Conservation (phyloP, 164 flowering plant genomes). For the Piper betle region DNA sequence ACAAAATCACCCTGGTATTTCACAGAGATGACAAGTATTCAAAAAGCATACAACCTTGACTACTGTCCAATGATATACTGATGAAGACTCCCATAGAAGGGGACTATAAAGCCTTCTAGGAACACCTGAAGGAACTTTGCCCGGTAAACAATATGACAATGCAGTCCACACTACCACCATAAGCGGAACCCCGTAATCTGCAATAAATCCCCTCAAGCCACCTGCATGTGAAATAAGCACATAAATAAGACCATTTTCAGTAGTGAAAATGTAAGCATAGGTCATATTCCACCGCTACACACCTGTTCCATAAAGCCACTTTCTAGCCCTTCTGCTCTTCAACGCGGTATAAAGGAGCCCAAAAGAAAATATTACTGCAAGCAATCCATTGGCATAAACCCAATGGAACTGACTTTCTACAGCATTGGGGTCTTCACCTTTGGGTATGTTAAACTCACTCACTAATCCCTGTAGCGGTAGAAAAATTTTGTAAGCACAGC, state of each 20-base stretch:
- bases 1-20: not conserved
- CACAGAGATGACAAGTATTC: not conserved
- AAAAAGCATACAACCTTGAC: constrained; percentile 18
- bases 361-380: constrained; percentile 33
- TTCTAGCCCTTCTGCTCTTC: constrained; percentile 47
- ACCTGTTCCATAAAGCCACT: constrained; percentile 59
- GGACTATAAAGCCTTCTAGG: constrained; percentile 45
- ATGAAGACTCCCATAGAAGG: constrained; percentile 31
- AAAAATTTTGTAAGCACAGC: not conserved
- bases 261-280: not conserved
- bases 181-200: constrained; percentile 48
- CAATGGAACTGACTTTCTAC: constrained; percentile 28
- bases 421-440: constrained; percentile 15
- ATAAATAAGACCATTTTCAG: not conserved
- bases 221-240: constrained; percentile 12
- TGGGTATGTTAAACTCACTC: constrained; percentile 27
- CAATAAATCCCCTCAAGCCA: constrained; percentile 32
- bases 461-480: constrained; percentile 29
- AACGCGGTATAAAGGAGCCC: constrained; percentile 43
- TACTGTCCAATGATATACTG: constrained; percentile 37
- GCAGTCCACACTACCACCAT: constrained; percentile 43
- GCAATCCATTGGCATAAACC: constrained; percentile 40
- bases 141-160: constrained; percentile 33
- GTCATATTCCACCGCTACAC: not conserved
- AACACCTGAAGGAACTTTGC: constrained; percentile 32